Conservation (phyloP, 2,329 filamentous ascomycete genomes). For the Botrytis hyacinthi region DNA sequence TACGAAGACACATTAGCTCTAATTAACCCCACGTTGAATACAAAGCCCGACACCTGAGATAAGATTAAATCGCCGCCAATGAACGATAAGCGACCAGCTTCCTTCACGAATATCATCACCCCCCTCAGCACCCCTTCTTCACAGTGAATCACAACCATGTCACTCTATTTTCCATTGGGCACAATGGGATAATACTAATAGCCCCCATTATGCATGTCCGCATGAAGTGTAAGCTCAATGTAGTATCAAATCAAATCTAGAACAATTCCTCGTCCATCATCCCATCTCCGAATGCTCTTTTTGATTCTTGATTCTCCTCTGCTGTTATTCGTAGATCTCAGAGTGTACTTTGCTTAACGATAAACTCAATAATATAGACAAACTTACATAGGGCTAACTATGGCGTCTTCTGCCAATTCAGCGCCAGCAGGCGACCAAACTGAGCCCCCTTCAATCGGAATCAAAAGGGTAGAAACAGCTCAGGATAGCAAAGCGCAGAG, state of each 20-base stretch:
- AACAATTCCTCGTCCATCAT: not conserved
- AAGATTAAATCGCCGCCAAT: too few species aligned
- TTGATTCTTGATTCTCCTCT: not conserved
- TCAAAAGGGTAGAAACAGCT: slow-evolving; percentile 10
- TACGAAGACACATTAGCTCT: too few species aligned
- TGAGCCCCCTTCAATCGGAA: not conserved
- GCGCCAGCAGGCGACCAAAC: not conserved
- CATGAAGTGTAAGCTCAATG: not conserved
- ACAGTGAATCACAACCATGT: not conserved
- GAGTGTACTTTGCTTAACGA: not conserved
- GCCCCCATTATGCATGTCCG: not conserved
- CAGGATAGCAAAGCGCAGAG: slow-evolving; percentile 11
- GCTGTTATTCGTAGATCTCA: not conserved
- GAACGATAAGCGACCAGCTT: not conserved
- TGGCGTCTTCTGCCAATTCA: not conserved
- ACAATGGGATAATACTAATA: not conserved
- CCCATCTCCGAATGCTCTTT: not conserved
- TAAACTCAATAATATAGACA: not conserved
- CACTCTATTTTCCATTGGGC: not conserved
- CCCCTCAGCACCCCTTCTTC: not conserved
- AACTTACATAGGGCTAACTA: not conserved
- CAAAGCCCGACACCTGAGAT: not conserved
- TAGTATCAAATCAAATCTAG: not conserved
- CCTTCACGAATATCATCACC: not conserved
- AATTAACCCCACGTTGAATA: not conserved